Evolutionary conservation across 2,329 filamentous ascomycete species (phyloP), one percentile per base, ranked within the genome.

Genomic region (Alternaria panax): DNA sequence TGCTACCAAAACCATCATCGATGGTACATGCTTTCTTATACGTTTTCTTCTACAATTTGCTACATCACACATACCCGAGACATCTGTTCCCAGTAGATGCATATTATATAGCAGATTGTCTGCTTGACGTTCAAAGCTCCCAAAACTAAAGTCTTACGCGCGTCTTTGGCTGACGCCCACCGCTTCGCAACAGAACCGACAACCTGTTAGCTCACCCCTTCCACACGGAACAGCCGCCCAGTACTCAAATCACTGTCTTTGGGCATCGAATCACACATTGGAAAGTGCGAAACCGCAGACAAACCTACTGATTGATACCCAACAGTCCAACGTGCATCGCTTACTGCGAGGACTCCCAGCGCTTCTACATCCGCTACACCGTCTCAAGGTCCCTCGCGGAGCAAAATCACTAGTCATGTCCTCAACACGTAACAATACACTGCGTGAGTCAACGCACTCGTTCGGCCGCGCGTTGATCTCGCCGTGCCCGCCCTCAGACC

Each of bases 391-490:
- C 20, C 38, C 16, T 50, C 28, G 22, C 45, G 24, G 27, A 51
- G 27, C 52, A 47, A 45, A 9, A 53, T 22, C 51, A 27, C 41
- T 28, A 47, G 30, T 36, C 51, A 69, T 70, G 65, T 50, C 54
- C 30, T 59, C 64, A 45, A 53, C 43, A 30, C 64, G 61, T 25
- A 67, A 51, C 45, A 51, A 57, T 25, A 54, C 59, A 4, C 67
- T 78, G 12, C 71, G 74, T 36, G 62, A 54, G 27, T 60, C 60
- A 46, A 64, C 70, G 9, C 64, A 73, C 48, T 51, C 60, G 7
- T 78, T 78, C 59, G 76, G 74, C 64, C 24, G 59, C 43, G 69
- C 74, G 12, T 66, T 77, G 36, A 34, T 77, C 27, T 57, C 64
- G 11, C 70, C 68, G 7, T 70, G 70, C 12, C 28, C 68, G 5